A percentile compares a stretch with the other conserved stretches of the same genome.
phyloP scores from a whole-genome alignment of 169 alveolate genomes.

The Neospora caninum region DNA sequence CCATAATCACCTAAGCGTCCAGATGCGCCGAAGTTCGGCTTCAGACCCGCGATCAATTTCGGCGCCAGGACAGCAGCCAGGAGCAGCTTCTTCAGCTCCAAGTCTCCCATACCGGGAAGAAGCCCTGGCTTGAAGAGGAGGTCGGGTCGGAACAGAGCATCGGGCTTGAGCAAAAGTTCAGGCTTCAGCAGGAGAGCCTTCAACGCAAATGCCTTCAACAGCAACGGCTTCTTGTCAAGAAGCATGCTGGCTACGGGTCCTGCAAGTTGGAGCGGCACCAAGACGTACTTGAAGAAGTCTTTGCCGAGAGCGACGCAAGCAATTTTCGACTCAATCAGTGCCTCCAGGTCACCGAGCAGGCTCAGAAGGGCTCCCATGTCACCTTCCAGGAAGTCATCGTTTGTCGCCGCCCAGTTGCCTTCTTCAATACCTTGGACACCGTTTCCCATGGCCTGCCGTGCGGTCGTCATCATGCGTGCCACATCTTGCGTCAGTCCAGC shows the following conservation, averaged over 20 bases:
- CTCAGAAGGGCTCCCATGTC: neutral
- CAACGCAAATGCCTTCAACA: neutral
- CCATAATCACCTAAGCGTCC: neutral
- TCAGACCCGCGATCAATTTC: neutral
- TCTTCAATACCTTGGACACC: neutral
- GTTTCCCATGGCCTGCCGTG: neutral
- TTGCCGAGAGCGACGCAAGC: neutral
- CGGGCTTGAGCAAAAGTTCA: neutral
- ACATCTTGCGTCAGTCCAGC: neutral
- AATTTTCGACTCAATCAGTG: neutral
- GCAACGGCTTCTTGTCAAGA: conserved; percentile 9
- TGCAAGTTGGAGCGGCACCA: neutral
- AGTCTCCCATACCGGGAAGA: neutral
- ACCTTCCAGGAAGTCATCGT: neutral
- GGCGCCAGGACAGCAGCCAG: neutral
- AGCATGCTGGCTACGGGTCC: neutral
- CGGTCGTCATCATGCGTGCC: conserved; percentile 12
- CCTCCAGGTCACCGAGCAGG: neutral
- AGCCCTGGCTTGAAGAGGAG: neutral
- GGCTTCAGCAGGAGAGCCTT: neutral
- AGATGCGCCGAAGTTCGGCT: neutral
- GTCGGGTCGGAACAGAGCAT: neutral
- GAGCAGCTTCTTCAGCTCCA: neutral
- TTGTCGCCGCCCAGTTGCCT: neutral
- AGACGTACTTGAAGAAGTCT: neutral